Base-by-base conservation (phyloP, 2,329 filamentous ascomycete species). In the Xylariomycetidae sp. region DNA sequence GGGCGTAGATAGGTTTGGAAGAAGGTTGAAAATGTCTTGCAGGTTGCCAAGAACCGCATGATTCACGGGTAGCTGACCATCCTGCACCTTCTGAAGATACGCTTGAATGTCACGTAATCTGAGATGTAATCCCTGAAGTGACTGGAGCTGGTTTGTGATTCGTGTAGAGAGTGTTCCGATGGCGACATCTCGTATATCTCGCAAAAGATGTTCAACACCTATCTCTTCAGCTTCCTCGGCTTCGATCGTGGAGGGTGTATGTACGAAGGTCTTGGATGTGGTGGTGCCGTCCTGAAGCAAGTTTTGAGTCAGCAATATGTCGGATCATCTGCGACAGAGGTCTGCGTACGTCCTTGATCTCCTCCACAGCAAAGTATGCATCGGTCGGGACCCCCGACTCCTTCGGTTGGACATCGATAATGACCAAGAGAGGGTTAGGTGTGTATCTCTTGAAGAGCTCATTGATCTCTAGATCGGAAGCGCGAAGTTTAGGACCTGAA, bases 391-490 rank as follows among this genome's bases (percentile, higher is more conserved):
- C 92, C 41, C 92, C 92, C 14, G 94, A 86, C 66, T 97, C 90
- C 68, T 96, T 96, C 16, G 92, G 90, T 65, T 97, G 90, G 43
- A 98, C 92, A 59, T 98, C 92, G 51, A 98, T 89, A 63, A 98
- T 98, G 58, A 97, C 90, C 33, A 98, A 77, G 49, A 98, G 72
- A 31, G 92, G 92, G 58, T 97, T 94, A 14, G 92, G 88, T 33
- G 89, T 96, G 70, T 98, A 98, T 70, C 89, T 80, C 74, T 98
- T 98, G 79, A 98, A 97, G 39, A 98, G 79, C 69, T 98, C 92
- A 67, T 98, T 98, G 82, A 98, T 95, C 69, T 97, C 87, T 49
- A 98, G 70, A 72, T 98, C 92, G 28, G 92, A 96, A 36, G 89
- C 90, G 58, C 92, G 82, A 56, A 98, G 74, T 74, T 97, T 98